Evolutionary conservation across 179 eudicot species (phyloP).

Genomic region (Vitellaria paradoxa): DNA sequence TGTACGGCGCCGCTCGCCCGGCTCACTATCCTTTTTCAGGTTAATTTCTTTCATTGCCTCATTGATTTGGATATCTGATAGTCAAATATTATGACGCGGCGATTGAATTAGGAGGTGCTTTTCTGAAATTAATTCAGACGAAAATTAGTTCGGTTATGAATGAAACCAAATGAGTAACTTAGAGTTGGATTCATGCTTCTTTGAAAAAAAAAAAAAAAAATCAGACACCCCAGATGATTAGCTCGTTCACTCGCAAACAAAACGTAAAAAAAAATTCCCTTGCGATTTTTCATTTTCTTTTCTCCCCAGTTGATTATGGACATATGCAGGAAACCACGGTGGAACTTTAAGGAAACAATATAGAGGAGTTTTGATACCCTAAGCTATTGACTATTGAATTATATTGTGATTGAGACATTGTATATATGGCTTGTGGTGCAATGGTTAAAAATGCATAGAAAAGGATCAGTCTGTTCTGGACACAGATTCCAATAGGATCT

Average conservation of each 20-base stretch:
- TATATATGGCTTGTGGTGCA: not conserved
- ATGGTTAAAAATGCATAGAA: not conserved
- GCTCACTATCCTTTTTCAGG: slow-evolving; percentile 56
- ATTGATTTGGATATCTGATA: not conserved
- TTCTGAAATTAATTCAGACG: not conserved
- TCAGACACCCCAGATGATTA: not conserved
- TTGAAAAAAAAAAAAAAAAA: no score
- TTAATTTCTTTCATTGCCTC: not conserved
- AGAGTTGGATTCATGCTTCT: no score
- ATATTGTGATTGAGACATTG: not conserved
- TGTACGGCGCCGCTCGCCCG: slow-evolving; percentile 80
- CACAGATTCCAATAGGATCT: not conserved
- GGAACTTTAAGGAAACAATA: no score
- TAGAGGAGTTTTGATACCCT: not conserved
- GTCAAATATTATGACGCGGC: no score
- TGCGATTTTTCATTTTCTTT: not conserved
- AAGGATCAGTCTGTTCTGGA: not conserved
- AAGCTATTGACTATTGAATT: not conserved
- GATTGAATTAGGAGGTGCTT: not conserved
- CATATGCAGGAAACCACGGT: not conserved
- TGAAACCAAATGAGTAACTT: not conserved
- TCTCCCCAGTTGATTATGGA: not conserved
- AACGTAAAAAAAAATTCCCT: not conserved
- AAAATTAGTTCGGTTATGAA: not conserved
- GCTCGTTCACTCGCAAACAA: not conserved